Evolutionary conservation across 371 early-diverging fungal genomes (phyloP), one percentile per base, ranked within the genome.

Genomic region (Coemansia sp.): DNA sequence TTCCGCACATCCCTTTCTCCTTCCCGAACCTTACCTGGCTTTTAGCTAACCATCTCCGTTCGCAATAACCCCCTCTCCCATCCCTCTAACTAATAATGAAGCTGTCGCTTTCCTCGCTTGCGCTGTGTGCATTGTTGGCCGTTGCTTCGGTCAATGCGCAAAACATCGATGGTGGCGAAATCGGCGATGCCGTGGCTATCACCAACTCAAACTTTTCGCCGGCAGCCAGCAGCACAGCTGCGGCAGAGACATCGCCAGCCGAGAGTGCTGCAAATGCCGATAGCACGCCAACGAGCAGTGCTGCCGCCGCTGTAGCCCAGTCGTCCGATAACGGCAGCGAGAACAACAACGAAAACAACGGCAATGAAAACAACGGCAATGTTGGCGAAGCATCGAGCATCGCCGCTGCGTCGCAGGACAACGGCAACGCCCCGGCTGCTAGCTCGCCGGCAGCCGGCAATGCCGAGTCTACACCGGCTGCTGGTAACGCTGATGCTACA

Each of bases 121-220:
- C 50, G 31, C 32, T 50, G 24, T 50, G 50, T 32, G 32, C 50
- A 12, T 12, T 31, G 12, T 24, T 50, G 50, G 50, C 32, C 6
- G 50, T 50, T 33, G 50, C 50, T 12, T 50, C 50, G 32, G 50
- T 50, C 50, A 50, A 50, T 12, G 50, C 50, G 1, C 50, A 50
- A 32, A 12, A 50, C 12, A 33, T 31, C 50, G 31, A 24, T 31
- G 24, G 12, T 43, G 46, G 46, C 49, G 49, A 32, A 5, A 56
- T 56, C 42, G 56, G 56, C 5, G 44, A 56, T 29, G 56, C 56
- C 31, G 33, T 43, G n/a, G 56, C 29, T 2, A 56, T 56, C 29
- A 56, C 56, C 5, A 40, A 56, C 42, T 2, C 32, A 31, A 42
- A 56, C 33, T 4, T n/a, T 29, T 32, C 31, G 9, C 29, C 56